Conservation (phyloP, 2,329 filamentous ascomycete genomes). For the Botrytis deweyae region DNA sequence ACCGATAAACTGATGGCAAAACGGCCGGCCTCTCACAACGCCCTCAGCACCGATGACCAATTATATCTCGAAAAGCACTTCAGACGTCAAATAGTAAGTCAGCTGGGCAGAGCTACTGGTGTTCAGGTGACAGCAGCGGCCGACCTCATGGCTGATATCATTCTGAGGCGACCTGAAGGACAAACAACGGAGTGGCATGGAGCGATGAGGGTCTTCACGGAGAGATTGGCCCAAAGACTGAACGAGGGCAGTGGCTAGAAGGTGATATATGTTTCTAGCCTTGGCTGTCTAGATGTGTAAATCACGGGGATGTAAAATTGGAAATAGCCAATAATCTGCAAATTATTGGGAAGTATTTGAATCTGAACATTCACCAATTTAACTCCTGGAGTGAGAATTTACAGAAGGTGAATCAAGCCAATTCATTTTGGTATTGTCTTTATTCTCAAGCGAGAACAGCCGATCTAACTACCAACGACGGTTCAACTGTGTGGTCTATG, state of each 20-base stretch:
- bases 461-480: neutral
- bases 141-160: neutral
- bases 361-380: neutral
- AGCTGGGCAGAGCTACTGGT: neutral
- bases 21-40: neutral
- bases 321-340: neutral
- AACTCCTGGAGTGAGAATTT: too few species aligned
- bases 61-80: neutral
- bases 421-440: neutral
- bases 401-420: neutral
- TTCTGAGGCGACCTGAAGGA: neutral
- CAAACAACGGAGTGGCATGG: neutral
- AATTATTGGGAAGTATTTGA: neutral
- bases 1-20: neutral
- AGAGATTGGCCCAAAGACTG: neutral
- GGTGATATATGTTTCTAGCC: neutral
- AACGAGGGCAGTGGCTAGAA: neutral
- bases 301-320: neutral
- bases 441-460: neutral
- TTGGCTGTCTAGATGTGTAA: neutral
- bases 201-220: neutral
- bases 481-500: neutral
- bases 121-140: neutral
- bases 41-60: neutral
- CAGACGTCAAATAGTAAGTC: neutral